Conservation (phyloP, 176 grass and related monocot species). For the Leersia perrieri region DNA sequence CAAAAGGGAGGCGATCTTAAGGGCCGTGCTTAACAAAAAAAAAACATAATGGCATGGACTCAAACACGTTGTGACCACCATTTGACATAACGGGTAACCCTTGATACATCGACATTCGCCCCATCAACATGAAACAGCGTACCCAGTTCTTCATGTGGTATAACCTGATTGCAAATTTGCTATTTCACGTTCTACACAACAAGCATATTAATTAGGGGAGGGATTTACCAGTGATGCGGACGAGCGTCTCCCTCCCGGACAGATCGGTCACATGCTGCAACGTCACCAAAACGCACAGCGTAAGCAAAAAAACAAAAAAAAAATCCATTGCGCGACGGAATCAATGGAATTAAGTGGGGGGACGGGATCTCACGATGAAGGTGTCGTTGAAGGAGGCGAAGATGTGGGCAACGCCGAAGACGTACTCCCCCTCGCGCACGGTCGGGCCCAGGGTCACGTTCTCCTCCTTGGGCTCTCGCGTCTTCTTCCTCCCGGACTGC, state of each 20-base stretch:
- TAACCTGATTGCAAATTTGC: background rate
- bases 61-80: background rate
- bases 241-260: constrained; percentile 77
- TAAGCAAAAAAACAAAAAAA: too few relatives aligned
- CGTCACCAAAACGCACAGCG: background rate
- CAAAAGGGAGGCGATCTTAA: constrained; percentile 85
- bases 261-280: constrained; percentile 82
- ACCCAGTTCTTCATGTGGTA: background rate
- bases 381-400: constrained; percentile 90
- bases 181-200: background rate
- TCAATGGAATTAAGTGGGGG: background rate
- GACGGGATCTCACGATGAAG: constrained; percentile 52
- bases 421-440: constrained; percentile 72
- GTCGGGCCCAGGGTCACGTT: constrained; percentile 73
- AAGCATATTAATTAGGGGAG: background rate
- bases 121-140: background rate
- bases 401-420: constrained; percentile 70
- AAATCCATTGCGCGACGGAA: too few relatives aligned
- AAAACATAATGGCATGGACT: background rate
- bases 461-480: constrained; percentile 75
- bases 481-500: constrained; percentile 81
- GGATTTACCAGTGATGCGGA: constrained; percentile 67
- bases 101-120: background rate
- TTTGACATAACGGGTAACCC: background rate
- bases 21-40: constrained; percentile 39